Percentiles rank a stretch among this genome's conserved stretches.
Conservation (phyloP, 108 stramenopile genomes). For the Cyclotella baltica region DNA sequence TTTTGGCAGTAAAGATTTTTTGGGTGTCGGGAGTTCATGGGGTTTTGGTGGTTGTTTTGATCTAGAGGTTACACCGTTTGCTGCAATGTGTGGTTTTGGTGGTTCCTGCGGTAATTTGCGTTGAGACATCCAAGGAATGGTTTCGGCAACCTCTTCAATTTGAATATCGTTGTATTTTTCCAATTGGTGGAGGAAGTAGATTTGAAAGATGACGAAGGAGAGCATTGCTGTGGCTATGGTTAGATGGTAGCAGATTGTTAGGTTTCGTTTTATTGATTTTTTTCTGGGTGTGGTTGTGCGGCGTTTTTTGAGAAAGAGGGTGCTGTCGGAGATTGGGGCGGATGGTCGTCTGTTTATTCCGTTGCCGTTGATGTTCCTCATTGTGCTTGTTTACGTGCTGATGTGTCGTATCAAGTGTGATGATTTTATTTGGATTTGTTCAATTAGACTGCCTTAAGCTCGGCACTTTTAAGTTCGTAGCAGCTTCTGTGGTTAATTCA, state of each 20-base stretch:
- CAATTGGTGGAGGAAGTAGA: constrained; percentile 17
- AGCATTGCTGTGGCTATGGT: not conserved
- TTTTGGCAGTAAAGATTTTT: constrained; percentile 30
- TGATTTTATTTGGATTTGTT: too few species aligned
- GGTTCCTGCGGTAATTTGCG: not conserved
- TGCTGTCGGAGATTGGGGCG: not conserved
- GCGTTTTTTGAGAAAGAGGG: not conserved
- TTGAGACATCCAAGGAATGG: not conserved
- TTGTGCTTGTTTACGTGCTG: not conserved
- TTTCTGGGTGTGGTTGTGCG: not conserved
- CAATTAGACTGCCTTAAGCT: too few species aligned
- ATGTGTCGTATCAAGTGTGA: too few species aligned
- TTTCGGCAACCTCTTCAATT: not conserved
- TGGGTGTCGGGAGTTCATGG: constrained; percentile 7
- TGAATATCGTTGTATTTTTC: not conserved
- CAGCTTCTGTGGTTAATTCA: too few species aligned
- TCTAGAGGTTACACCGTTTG: not conserved
- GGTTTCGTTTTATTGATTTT: not conserved
- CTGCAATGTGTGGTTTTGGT: not conserved
- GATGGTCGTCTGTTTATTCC: not conserved
- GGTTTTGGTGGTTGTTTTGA: constrained; percentile 5
- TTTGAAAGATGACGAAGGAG: constrained; percentile 17
- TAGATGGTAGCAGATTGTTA: not conserved
- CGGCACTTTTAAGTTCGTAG: too few species aligned
- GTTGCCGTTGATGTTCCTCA: not conserved